Base-by-base conservation (phyloP, 106 monocot genomes). In the Triglochin maritima region DNA sequence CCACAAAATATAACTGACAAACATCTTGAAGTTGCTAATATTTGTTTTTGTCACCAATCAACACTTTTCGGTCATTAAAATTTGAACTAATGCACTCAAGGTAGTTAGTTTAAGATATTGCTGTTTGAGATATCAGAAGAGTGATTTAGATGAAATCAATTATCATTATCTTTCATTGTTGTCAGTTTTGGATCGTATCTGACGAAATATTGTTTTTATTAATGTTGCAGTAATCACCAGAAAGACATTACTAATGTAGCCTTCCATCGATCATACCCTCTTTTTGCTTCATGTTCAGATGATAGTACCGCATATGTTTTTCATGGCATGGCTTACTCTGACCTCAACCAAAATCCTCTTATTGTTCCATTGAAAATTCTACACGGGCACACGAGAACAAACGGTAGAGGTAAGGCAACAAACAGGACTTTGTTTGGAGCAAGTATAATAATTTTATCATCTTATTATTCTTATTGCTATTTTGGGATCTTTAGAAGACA, bases 311-410 rank as follows among this genome's bases (percentile, higher is more conserved):
- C 90, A 7, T 96, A 89, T 62, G 85, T 96, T 59, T 96, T 90
- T 76, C 96, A 96, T 75, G 87, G 85, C 50, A 96, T 82, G 81
- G 91, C 91, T 55, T 96, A 88, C 81, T 90, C 96, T 47, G 96
- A 91, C 88, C 91, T 98, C 49, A 98, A 98, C 63, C 76, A 91
- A 79, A 82, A 98, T 77, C 96, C 96, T 56, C 80, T 92, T 10
- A 86, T 98, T 75, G 96, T 98, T 63, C 96, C 96, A 57, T 75
- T 98, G 76, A 92, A 98, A 78, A 88, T 98, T 81, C 86, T 98
- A 9, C 88, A 76, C 57, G 96, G 96, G 46, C 96, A 92, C 72
- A 57, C 71, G 46, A 67, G 63, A 45, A 69, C 68, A 68, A 63
- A 81, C 65, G 74, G 74, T 43, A 66, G 88, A 85, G 92, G 92